Conservation (phyloP, 108 stramenopile species). For the Seminavis robusta region DNA sequence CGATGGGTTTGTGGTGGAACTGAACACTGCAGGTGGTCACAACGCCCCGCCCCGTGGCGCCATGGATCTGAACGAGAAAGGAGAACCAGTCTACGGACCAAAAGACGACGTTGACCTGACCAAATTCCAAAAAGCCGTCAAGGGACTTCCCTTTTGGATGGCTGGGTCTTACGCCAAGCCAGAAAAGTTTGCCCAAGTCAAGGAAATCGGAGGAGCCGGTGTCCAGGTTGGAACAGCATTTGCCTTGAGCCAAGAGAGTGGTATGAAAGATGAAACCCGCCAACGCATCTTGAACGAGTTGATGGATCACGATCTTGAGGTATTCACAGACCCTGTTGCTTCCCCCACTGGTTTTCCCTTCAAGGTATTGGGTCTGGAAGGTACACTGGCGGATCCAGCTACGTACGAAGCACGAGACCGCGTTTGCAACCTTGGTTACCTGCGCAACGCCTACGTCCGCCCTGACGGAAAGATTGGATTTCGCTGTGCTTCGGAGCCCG, state of each 20-base stretch:
- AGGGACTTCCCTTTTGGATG: constrained; percentile 48
- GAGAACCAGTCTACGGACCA: constrained; percentile 40
- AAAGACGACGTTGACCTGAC: constrained; percentile 39
- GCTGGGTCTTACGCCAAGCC: constrained; percentile 35
- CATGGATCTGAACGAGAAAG: constrained; percentile 19
- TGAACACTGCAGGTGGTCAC: constrained; percentile 45
- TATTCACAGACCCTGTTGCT: constrained; percentile 41
- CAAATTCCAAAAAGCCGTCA: constrained; percentile 30
- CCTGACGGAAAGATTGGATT: constrained; percentile 33
- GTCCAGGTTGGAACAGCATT: constrained; percentile 49
- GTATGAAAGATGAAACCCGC: constrained; percentile 27
- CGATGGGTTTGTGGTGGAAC: constrained; percentile 47
- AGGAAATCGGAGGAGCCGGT: constrained; percentile 38
- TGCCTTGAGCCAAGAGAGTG: constrained; percentile 41
- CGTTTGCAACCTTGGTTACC: constrained; percentile 41
- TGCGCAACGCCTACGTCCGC: constrained; percentile 29
- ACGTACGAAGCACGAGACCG: constrained; percentile 32
- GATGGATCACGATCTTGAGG: constrained; percentile 14
- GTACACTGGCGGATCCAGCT: constrained; percentile 24
- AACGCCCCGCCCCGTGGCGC: constrained; percentile 51
- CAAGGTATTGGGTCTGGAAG: constrained; percentile 41
- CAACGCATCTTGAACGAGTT: constrained; percentile 23
- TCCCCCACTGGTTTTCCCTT: constrained; percentile 55
- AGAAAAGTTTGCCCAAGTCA: constrained; percentile 30
- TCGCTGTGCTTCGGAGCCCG: constrained; percentile 41